These are phyloP conservation scores for Venturia pyrina DNA, from an alignment of 2,329 filamentous ascomycete genomes.

Conservation along the genomic window DNA sequence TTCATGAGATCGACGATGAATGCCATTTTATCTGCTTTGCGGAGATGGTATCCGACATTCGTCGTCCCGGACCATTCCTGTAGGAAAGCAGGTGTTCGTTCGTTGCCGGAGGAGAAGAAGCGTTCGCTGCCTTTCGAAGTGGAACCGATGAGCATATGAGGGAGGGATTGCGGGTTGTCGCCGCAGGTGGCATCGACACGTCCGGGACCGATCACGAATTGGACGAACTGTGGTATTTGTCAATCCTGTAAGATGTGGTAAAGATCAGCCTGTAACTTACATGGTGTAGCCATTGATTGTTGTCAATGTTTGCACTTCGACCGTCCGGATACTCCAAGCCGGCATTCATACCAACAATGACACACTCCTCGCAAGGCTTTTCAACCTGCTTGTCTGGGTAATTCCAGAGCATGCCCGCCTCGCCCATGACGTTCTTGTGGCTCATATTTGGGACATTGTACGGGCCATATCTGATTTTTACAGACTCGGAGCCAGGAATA, in stretches of 20 bases:
- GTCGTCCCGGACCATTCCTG: not conserved
- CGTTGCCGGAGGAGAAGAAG: conserved; percentile 11
- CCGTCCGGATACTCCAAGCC: conserved; percentile 11
- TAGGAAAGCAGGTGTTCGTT: conserved; percentile 9
- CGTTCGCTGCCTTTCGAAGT: not conserved
- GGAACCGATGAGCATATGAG: conserved; percentile 10
- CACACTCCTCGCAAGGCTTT: conserved; percentile 9
- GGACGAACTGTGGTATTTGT: not conserved
- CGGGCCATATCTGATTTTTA: conserved; percentile 7
- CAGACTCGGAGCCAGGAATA: conserved; percentile 5
- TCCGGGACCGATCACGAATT: conserved; percentile 8
- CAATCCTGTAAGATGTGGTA: not conserved
- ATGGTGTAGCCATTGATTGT: conserved; percentile 31
- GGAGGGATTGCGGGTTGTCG: conserved; percentile 6
- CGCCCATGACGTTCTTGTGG: conserved; percentile 1
- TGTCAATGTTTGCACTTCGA: conserved; percentile 9
- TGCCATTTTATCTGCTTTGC: conserved; percentile 6
- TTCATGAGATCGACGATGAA: conserved; percentile 14
- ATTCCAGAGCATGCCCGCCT: conserved; percentile 11
- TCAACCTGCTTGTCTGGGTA: conserved; percentile 8
- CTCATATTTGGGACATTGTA: conserved; percentile 13
- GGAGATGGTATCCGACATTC: conserved; percentile 7
- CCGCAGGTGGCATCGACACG: conserved; percentile 10
- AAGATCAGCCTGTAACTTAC: not conserved
- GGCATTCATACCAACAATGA: conserved; percentile 11